A percentile compares a stretch with the other conserved stretches of the same genome.
phyloP scores from a whole-genome alignment of 345 rosid species.

The Lumnitzera littorea region DNA sequence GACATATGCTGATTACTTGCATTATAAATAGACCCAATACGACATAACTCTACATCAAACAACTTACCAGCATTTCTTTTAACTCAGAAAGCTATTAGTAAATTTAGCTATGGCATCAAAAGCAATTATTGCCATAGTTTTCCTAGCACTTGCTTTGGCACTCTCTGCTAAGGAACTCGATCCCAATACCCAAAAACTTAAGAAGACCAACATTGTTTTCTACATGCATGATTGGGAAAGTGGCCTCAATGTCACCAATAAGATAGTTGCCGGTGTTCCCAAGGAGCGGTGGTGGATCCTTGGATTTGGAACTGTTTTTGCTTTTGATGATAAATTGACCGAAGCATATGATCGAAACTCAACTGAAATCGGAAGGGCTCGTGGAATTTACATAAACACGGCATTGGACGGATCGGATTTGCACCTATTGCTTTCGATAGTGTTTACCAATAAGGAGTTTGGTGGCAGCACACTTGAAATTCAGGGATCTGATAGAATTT shows the following conservation, averaged over 20 bases:
- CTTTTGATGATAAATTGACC: constrained; percentile 6
- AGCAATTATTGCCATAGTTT: too few species aligned
- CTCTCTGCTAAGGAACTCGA: neutral
- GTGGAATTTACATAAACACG: neutral
- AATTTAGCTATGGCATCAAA: too few species aligned
- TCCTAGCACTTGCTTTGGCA: too few species aligned
- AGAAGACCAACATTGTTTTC: constrained; percentile 8
- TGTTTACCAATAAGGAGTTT: constrained; percentile 13
- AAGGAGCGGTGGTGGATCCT: constrained; percentile 8
- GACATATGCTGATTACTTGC: too few species aligned
- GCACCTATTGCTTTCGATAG: constrained; percentile 1
- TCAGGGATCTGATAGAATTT: constrained; percentile 3
- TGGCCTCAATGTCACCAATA: constrained; percentile 5
- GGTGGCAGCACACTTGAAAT: constrained; percentile 15
- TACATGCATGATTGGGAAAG: constrained; percentile 8
- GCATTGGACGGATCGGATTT: constrained; percentile 9
- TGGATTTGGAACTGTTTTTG: constrained; percentile 7
- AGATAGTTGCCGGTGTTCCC: constrained; percentile 4
- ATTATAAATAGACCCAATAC: too few species aligned
- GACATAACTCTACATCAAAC: too few species aligned
- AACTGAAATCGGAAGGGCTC: constrained; percentile 3
- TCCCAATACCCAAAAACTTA: neutral
- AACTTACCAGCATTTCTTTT: too few species aligned
- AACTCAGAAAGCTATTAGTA: too few species aligned
- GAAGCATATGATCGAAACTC: constrained; percentile 3